Evolutionary conservation across 768 basidiomycete species (phyloP).

Genomic region (Mycena polygramma): DNA sequence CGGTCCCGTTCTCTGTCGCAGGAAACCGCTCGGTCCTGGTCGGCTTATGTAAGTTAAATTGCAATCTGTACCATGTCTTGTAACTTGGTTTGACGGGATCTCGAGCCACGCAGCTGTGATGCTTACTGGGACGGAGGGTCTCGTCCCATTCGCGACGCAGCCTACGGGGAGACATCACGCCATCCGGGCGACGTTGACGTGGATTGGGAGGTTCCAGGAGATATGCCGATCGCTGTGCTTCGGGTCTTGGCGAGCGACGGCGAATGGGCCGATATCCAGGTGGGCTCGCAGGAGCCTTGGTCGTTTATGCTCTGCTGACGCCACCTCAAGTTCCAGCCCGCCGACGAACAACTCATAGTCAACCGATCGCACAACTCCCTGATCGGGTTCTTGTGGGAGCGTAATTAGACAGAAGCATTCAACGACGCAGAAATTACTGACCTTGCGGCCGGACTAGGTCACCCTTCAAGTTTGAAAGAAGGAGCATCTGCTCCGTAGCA

Average conservation of each 20-base stretch:
- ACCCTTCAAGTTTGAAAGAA: no score
- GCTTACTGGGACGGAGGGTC: conserved; percentile 24
- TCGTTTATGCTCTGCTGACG: neutral
- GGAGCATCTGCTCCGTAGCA: no score
- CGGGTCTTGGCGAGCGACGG: conserved; percentile 27
- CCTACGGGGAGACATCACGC: conserved; percentile 31
- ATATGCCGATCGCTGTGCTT: conserved; percentile 30
- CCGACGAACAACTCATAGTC: conserved; percentile 27
- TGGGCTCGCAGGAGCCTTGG: neutral
- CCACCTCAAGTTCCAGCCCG: conserved; percentile 25
- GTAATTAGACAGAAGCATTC: no score
- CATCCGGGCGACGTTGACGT: conserved; percentile 28
- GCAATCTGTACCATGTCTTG: neutral
- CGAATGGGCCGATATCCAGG: conserved; percentile 31
- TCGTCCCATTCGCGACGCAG: conserved; percentile 29
- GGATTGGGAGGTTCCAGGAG: conserved; percentile 23
- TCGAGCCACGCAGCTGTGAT: conserved; percentile 14
- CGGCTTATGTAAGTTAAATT: conserved; percentile 26
- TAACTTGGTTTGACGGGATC: neutral
- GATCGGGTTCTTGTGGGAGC: no score
- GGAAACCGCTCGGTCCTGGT: conserved; percentile 33
- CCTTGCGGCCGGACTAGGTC: no score
- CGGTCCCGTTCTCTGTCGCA: conserved; percentile 24
- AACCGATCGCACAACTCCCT: conserved; percentile 27
- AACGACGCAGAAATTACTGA: no score